phyloP scores from a whole-genome alignment of 176 grass and related monocot genomes.

The Otatea glauca region DNA sequence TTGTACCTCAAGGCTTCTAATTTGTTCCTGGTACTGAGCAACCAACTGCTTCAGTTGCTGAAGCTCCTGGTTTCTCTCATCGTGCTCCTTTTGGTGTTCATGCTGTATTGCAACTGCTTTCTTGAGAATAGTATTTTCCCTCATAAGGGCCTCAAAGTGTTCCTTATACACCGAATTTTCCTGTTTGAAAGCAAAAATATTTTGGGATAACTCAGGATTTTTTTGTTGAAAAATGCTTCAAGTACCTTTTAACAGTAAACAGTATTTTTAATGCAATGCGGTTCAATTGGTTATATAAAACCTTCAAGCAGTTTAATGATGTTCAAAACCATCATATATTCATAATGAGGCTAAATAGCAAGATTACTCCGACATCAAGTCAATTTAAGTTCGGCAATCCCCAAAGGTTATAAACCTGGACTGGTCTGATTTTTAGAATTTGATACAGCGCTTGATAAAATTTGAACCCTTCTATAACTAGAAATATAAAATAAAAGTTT shows the following conservation, averaged over 20 bases:
- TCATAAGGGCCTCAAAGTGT: slow-evolving; percentile 52
- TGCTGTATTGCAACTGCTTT: slow-evolving; percentile 76
- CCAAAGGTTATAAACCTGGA: not conserved
- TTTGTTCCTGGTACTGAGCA: slow-evolving; percentile 73
- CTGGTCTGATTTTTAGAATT: not conserved
- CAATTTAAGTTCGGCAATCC: not conserved
- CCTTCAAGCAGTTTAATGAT: not conserved
- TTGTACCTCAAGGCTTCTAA: slow-evolving; percentile 71
- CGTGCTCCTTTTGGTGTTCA: slow-evolving; percentile 69
- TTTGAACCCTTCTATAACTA: not conserved
- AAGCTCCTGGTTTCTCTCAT: slow-evolving; percentile 57
- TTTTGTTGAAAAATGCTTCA: not conserved
- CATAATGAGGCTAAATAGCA: slow-evolving; percentile 6
- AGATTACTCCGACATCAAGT: not conserved
- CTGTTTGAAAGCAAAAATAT: slow-evolving; percentile 38
- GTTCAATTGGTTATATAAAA: not conserved
- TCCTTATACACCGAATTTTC: slow-evolving; percentile 66
- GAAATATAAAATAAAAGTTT: not conserved
- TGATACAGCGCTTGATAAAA: not conserved
- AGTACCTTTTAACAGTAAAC: not conserved
- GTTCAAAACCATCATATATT: slow-evolving; percentile 14
- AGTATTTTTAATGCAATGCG: not conserved
- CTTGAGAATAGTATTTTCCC: slow-evolving; percentile 79
- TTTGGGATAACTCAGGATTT: not conserved
- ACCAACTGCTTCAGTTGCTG: slow-evolving; percentile 71